These are phyloP conservation scores for Exidia glandulosa DNA, from an alignment of 768 basidiomycete species.

Conservation along the genomic window DNA sequence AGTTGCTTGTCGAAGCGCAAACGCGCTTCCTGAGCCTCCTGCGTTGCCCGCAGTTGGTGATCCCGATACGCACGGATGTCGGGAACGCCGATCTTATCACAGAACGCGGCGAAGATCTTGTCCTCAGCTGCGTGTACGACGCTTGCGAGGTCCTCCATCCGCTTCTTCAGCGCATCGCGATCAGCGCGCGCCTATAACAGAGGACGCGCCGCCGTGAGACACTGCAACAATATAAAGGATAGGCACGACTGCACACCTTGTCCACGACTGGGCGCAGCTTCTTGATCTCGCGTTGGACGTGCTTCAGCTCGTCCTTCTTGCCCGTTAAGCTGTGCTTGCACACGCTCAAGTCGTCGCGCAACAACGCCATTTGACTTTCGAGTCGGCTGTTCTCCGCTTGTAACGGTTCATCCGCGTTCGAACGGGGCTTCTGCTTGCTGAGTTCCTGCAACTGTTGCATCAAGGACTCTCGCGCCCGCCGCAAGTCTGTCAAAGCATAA, in stretches of 20 bases:
- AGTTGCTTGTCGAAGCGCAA: constrained; percentile 80
- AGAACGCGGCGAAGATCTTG: constrained; percentile 66
- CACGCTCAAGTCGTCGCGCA: constrained; percentile 73
- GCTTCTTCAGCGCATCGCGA: constrained; percentile 38
- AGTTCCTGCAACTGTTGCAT: constrained; percentile 71
- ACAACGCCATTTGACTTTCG: constrained; percentile 63
- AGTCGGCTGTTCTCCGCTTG: constrained; percentile 66
- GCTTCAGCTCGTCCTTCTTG: constrained; percentile 74
- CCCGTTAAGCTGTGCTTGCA: constrained; percentile 67
- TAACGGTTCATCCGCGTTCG: constrained; percentile 71
- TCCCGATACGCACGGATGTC: constrained; percentile 93
- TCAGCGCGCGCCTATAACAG: constrained; percentile 12
- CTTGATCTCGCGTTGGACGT: constrained; percentile 61
- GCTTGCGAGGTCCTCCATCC: constrained; percentile 42
- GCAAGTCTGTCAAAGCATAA: constrained; percentile 27
- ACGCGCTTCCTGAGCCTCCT: constrained; percentile 78
- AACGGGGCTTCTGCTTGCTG: constrained; percentile 71
- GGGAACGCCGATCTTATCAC: constrained; percentile 60
- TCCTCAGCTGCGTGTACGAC: constrained; percentile 74
- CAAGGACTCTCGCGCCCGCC: constrained; percentile 59
- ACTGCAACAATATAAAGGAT: not conserved
- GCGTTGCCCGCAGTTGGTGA: constrained; percentile 75
- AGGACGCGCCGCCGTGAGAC: not conserved
- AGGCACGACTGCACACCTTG: constrained; percentile 35
- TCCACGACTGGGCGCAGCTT: constrained; percentile 56